Base-by-base conservation (phyloP, 495 filamentous ascomycete genomes). In the Penicillium canariense region DNA sequence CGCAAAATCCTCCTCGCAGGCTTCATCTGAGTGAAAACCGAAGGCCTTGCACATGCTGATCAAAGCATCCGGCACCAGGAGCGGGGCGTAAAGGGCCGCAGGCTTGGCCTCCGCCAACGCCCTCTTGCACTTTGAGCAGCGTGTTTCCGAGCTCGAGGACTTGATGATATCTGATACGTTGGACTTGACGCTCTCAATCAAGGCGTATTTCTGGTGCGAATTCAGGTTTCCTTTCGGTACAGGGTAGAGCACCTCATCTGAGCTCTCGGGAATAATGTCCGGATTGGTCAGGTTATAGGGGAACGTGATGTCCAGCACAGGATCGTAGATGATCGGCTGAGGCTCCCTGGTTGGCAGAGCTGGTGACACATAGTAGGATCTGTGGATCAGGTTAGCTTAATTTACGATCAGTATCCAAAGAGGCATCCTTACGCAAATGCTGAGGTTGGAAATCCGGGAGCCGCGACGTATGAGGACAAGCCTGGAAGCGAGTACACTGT, bases 251-350 rank as follows among this genome's bases (percentile, higher is more conserved):
- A 79, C 56, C 3, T 77, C 78, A 56, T 86, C 82, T 27, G 62
- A 38, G 48, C 77, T 76, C 18, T 72, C 58, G 5, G 81, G 82
- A 26, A 84, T 74, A 0, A 71, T 72, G 36, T 77, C 68, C 0
- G 81, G 81, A 55, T 80, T 72, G 0, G 82, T 85, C 43, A 86
- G 63, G 56, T 83, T 78, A 45, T 74, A 68, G 2, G 82, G 81
- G 34, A 76, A 86, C 0, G 77, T 83, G 56, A 80, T 68, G 49
- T 84, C 77, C 43, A 84, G 60, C 26, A 84, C 71, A 0, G 81
- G 78, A 58, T 85, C 81, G 51, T 77, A 71, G 17, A 86, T 68
- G 31, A 74, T 74, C 9, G 83, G 83, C 59, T 86, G 81, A 30
- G 82, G 80, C 64, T 86, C 75, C 50, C 73, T 67, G 31, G 81